These are phyloP conservation scores for Aspergillus caelatus DNA, from an alignment of 2,329 filamentous ascomycete species.

Conservation along the genomic window DNA sequence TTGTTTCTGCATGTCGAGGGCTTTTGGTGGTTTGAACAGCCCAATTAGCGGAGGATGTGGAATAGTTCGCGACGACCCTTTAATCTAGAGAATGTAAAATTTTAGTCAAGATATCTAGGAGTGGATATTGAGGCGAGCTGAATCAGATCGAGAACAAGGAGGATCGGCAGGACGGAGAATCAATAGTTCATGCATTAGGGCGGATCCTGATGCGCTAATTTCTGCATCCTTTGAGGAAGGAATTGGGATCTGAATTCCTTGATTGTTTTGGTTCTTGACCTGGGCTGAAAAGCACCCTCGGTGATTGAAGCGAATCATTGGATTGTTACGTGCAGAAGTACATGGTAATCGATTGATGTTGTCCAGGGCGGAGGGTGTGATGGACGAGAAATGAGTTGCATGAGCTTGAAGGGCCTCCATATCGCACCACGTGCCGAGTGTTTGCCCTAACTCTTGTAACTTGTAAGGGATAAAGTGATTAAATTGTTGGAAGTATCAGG, in stretches of 20 bases:
- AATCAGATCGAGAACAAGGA: background rate
- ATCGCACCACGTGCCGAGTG: background rate
- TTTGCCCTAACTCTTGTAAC: background rate
- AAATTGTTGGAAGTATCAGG: background rate
- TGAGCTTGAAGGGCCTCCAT: background rate
- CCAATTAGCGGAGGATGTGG: background rate
- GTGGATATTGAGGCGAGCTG: background rate
- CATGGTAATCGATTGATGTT: background rate
- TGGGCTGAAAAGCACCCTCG: background rate
- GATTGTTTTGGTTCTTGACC: too few species aligned
- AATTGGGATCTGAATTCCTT: too few species aligned
- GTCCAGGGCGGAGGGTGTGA: background rate
- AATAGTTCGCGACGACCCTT: background rate
- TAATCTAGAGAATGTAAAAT: background rate
- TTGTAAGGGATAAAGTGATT: background rate
- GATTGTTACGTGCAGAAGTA: background rate
- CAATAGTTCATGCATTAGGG: slow-evolving; percentile 13
- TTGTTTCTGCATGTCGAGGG: background rate
- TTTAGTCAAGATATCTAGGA: background rate
- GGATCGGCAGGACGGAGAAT: slow-evolving; percentile 10
- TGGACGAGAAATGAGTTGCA: background rate
- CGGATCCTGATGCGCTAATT: slow-evolving; percentile 6
- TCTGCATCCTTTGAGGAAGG: background rate
- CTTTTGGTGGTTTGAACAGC: background rate
- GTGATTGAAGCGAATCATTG: background rate